Percentiles rank a stretch among this genome's conserved stretches.
Evolutionary conservation across 2,329 filamentous ascomycete species (phyloP).

Genomic region (Alternaria hordeiaustralica): DNA sequence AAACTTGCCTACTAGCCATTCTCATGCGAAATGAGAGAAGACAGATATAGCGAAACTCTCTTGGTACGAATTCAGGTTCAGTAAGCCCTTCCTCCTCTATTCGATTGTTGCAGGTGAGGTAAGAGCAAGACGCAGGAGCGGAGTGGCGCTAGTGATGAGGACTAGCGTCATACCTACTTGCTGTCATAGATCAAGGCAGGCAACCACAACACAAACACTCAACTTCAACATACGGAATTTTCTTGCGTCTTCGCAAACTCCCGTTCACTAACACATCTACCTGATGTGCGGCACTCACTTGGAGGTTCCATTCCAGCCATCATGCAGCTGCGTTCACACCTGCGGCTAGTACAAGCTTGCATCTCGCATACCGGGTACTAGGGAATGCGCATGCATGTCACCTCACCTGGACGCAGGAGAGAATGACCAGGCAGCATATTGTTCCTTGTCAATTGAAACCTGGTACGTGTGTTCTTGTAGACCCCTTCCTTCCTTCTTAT

Average conservation of each 20-base stretch:
- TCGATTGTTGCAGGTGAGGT: neutral
- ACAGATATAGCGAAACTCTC: too few species aligned
- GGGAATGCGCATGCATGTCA: neutral
- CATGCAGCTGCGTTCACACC: neutral
- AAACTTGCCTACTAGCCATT: neutral
- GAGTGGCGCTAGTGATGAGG: neutral
- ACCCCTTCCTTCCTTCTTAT: neutral
- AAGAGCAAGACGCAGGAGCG: neutral
- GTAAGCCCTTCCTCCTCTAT: neutral
- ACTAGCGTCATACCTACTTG: neutral
- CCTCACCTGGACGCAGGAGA: neutral
- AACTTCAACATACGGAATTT: neutral
- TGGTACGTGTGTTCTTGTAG: neutral
- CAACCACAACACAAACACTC: neutral
- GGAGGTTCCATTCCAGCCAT: neutral
- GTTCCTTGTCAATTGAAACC: neutral
- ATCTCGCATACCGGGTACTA: neutral
- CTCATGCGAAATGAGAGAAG: neutral
- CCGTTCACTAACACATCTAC: neutral
- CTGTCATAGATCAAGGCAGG: neutral
- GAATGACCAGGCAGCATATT: neutral
- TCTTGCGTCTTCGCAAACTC: neutral
- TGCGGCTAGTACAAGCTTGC: neutral
- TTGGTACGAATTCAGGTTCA: neutral
- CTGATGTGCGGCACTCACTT: neutral